Percentiles rank a stretch among this genome's conserved stretches.
Conservation (phyloP, 345 rosid species). For the Linum usitatissimum region DNA sequence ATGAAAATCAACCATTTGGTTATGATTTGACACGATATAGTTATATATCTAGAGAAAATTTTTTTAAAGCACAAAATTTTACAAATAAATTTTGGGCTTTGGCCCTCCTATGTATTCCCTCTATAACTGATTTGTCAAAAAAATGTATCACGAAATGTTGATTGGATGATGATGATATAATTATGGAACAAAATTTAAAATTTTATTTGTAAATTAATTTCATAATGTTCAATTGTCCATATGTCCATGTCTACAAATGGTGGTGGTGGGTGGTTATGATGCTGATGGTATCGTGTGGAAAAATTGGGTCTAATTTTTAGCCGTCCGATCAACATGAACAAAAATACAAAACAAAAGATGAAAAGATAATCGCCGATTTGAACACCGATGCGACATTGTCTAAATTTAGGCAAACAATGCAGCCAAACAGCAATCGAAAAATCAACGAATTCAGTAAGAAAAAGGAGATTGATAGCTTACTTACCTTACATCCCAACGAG, state of each 20-base stretch:
- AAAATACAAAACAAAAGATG: neutral
- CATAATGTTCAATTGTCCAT: neutral
- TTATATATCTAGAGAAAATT: too few relatives aligned
- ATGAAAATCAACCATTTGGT: too few relatives aligned
- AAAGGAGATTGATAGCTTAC: neutral
- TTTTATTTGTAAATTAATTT: too few relatives aligned
- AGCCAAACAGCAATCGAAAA: neutral
- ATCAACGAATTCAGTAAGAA: neutral
- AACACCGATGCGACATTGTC: neutral
- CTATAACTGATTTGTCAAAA: too few relatives aligned
- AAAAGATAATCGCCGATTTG: neutral
- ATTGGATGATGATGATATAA: neutral
- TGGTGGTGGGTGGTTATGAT: slow-evolving; percentile 27
- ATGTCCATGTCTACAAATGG: slow-evolving; percentile 3
- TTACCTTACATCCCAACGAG: slow-evolving; percentile 1
- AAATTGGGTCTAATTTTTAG: neutral
- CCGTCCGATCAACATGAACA: neutral
- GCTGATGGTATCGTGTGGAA: slow-evolving; percentile 17
- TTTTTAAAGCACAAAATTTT: too few relatives aligned
- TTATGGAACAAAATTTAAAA: too few relatives aligned
- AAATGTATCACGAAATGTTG: neutral
- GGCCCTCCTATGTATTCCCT: too few relatives aligned
- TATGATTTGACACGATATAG: too few relatives aligned
- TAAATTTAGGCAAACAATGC: neutral
- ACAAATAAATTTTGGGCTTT: too few relatives aligned